Conservation (phyloP, 73 alveolate species). For the Stentor coeruleus region DNA sequence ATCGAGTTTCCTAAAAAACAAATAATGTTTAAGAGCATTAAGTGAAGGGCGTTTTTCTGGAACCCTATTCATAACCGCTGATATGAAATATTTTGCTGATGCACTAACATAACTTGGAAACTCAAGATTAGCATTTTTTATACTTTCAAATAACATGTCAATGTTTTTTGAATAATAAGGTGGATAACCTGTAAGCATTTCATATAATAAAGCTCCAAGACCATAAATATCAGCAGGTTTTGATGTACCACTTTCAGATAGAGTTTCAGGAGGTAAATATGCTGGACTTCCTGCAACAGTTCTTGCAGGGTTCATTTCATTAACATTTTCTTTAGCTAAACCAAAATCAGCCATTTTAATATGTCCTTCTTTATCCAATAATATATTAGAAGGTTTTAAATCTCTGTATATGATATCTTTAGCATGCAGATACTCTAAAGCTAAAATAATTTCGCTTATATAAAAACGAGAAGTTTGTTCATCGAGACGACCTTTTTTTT, state of each 20-base stretch:
- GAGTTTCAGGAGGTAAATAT: slow-evolving; percentile 59
- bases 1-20: background rate
- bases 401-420: slow-evolving; percentile 55
- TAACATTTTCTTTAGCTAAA: slow-evolving; percentile 66
- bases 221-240: slow-evolving; percentile 71
- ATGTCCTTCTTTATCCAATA: slow-evolving; percentile 51
- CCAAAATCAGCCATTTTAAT: slow-evolving; percentile 93
- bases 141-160: background rate
- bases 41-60: slow-evolving; percentile 10
- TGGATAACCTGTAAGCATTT: slow-evolving; percentile 62
- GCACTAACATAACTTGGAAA: background rate
- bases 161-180: slow-evolving; percentile 32
- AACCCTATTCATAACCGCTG: slow-evolving; percentile 8
- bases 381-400: slow-evolving; percentile 58
- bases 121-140: background rate
- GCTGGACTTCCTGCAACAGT: slow-evolving; percentile 62
- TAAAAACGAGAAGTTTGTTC: slow-evolving; percentile 52
- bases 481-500: slow-evolving; percentile 45
- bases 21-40: background rate
- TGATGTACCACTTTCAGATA: slow-evolving; percentile 49
- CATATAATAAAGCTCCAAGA: slow-evolving; percentile 61
- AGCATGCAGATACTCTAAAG: slow-evolving; percentile 51
- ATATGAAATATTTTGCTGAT: background rate
- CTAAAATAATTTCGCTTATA: slow-evolving; percentile 59
- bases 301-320: slow-evolving; percentile 54